phyloP scores from a whole-genome alignment of 2,329 filamentous ascomycete genomes.

The Fusarium floridanum region DNA sequence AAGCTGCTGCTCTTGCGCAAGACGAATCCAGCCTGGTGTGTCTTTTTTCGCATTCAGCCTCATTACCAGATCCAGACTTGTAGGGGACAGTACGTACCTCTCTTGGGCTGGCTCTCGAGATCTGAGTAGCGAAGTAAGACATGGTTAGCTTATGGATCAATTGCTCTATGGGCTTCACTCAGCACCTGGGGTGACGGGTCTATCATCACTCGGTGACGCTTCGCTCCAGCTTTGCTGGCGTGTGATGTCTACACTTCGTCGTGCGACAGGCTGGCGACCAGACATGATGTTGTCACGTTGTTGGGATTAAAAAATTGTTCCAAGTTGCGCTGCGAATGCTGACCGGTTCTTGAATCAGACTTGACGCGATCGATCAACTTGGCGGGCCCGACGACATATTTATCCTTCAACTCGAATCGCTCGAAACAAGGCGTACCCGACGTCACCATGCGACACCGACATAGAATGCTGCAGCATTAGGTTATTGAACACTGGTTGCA shows the following conservation, averaged over 20 bases:
- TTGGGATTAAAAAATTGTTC: neutral
- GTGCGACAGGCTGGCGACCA: neutral
- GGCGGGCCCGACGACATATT: constrained; percentile 7
- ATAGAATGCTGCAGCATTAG: neutral
- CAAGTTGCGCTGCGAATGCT: neutral
- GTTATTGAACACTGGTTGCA: neutral
- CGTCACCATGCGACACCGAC: neutral
- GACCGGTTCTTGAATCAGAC: neutral
- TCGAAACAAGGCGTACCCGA: neutral
- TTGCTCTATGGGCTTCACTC: neutral
- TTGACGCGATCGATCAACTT: neutral
- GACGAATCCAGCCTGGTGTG: no score
- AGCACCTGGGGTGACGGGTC: neutral
- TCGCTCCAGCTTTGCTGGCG: neutral
- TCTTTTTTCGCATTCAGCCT: no score
- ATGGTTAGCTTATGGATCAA: neutral
- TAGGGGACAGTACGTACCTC: no score
- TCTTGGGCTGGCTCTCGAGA: no score
- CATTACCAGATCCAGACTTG: no score
- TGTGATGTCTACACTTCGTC: neutral
- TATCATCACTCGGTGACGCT: neutral
- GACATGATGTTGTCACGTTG: constrained; percentile 2
- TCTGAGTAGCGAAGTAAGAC: no score
- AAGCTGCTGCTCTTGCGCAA: no score
- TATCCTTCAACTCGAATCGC: constrained; percentile 3